Percentiles rank a stretch among this genome's conserved stretches.
These are phyloP conservation scores for Diaporthe sp. DNA, from an alignment of 2,329 filamentous ascomycete genomes.

Conservation along the genomic window DNA sequence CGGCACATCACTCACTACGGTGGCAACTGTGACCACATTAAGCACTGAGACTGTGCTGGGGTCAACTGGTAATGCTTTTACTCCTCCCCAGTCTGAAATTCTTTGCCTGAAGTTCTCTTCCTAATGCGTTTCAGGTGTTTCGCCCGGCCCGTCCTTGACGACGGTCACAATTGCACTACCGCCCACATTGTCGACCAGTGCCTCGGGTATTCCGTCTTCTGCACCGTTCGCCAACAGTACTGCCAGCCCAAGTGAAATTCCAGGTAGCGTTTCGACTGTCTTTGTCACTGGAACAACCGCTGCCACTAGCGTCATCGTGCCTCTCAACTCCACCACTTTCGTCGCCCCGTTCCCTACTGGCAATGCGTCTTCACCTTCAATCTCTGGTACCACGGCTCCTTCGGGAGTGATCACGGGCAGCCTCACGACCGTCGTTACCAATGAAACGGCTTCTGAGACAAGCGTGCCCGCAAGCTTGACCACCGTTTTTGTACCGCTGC, in stretches of 20 bases:
- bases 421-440: constrained; percentile 26
- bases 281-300: constrained; percentile 30
- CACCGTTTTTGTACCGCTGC: constrained; percentile 31
- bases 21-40: constrained; percentile 40
- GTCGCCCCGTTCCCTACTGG: constrained; percentile 34
- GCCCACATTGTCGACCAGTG: neutral
- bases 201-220: constrained; percentile 11
- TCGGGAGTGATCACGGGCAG: constrained; percentile 21
- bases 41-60: constrained; percentile 37
- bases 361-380: constrained; percentile 25
- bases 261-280: constrained; percentile 25
- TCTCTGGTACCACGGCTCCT: neutral
- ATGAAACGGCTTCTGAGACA: constrained; percentile 17
- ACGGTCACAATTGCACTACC: constrained; percentile 22
- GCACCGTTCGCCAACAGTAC: constrained; percentile 18
- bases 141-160: constrained; percentile 9
- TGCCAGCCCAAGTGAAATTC: neutral
- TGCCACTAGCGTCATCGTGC: constrained; percentile 33
- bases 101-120: neutral
- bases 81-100: neutral
- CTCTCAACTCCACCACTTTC: constrained; percentile 37
- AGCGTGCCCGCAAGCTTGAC: constrained; percentile 29
- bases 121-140: neutral
- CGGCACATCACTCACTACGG: constrained; percentile 35
- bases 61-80: constrained; percentile 25